Evolutionary conservation across 257 asterid genomes (phyloP), one percentile per base, ranked within the genome.

Genomic region (Solanum arcanum): DNA sequence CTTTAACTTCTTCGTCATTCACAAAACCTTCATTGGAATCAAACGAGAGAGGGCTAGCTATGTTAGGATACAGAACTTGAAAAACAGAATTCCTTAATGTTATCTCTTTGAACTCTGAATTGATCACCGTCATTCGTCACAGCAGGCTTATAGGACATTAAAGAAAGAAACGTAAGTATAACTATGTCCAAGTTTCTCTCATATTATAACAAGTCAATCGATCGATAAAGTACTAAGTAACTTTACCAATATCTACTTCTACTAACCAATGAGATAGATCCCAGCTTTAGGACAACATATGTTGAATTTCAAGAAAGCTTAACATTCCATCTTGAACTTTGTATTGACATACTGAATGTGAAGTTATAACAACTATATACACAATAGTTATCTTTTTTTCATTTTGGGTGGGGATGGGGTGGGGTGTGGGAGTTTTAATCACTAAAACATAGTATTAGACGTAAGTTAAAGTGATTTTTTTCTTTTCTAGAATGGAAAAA

Each of bases 1-100:
- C 91, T 85, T 90, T 77, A 87, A 94, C 94, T 88, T 94, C 98
- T 89, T 95, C 94, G 85, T 95, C 99, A 46, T 92, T 92, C 29
- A 95, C 94, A 86, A 93, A 94, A 25, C 98, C 99, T 96, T 94
- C 35, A 35, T 78, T 77, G 80, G 73, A 86, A 86, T 59, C 56
- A 21, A 80, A 84, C 35, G 27, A 37, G 52, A 35, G 52, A 25
- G 42, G 46, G 83, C 70, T 46, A 69, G 39, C 18, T 46, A 73
- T 72, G n/a, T 81, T 56, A 68, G 70, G n/a, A 75, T 33, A 31
- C 42, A 20, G 12, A 27, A 37, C 84, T 73, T 20, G 4, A 46
- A 44, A 47, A 27, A 80, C 59, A 80, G 18, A 47, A 80, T 78
- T 46, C 1, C 42, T 46, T 46, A 78, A 47, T 80, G 20, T 47